These are phyloP conservation scores for Castanea mollissima DNA, from an alignment of 306 rosid genomes.

Conservation along the genomic window DNA sequence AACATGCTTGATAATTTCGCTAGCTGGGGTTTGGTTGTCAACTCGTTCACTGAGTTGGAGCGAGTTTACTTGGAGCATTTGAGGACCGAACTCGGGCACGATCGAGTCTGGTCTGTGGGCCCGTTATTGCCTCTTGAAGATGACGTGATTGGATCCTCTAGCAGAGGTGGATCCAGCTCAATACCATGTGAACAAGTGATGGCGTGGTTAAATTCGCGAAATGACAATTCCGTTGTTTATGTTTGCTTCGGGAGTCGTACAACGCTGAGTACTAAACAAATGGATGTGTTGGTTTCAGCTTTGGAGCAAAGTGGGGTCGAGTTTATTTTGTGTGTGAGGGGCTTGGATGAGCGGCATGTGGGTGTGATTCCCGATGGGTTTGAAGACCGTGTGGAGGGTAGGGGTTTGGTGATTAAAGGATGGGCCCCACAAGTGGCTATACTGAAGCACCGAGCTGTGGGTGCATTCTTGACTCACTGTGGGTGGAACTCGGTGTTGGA, in stretches of 20 bases:
- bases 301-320: background rate
- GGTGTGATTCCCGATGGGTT: conserved; percentile 2
- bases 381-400: conserved; percentile 21
- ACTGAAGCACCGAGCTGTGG: conserved; percentile 39
- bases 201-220: background rate
- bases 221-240: background rate
- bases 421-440: conserved; percentile 52
- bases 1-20: background rate
- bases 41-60: conserved; percentile 38
- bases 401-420: conserved; percentile 39
- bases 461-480: conserved; percentile 48
- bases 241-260: background rate
- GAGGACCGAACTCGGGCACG: conserved; percentile 25
- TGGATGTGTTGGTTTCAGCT: background rate
- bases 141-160: no score
- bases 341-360: background rate
- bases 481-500: conserved; percentile 61
- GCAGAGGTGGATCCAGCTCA: background rate
- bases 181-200: background rate
- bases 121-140: conserved; percentile 22
- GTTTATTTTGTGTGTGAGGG: background rate
- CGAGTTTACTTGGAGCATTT: conserved; percentile 26
- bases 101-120: conserved; percentile 48
- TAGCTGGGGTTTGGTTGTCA: conserved; percentile 43
- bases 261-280: background rate